Percentiles rank a stretch among this genome's conserved stretches.
phyloP scores from a whole-genome alignment of 1,284 basidiomycete species.

The Vanrija sp. region DNA sequence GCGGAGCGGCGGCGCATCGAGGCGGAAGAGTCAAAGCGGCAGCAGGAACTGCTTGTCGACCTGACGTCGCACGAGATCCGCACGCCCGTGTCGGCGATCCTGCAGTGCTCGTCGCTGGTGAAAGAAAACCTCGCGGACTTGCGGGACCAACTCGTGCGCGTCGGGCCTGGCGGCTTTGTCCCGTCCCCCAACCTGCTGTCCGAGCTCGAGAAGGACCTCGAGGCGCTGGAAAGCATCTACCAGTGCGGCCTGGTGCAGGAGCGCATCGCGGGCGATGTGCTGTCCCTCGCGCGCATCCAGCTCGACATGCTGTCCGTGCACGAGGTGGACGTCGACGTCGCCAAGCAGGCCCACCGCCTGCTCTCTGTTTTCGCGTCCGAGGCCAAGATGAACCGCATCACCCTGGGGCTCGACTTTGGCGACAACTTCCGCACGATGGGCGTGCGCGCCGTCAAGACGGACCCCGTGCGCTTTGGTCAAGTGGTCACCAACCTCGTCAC shows the following conservation, averaged over 20 bases:
- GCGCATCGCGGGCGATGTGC: conserved; percentile 50
- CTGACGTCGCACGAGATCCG: conserved; percentile 35
- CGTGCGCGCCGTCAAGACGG: conserved; percentile 21
- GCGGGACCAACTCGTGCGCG: conserved; percentile 11
- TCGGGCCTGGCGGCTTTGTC: conserved; percentile 3
- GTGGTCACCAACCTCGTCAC: conserved; percentile 31
- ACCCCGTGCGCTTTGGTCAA: conserved; percentile 36
- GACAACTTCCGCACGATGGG: conserved; percentile 7
- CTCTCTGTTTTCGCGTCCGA: conserved; percentile 22
- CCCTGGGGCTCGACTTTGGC: conserved; percentile 19
- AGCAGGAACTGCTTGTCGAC: conserved; percentile 36
- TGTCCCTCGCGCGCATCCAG: conserved; percentile 49
- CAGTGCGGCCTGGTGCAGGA: conserved; percentile 50
- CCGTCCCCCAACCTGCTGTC: conserved; percentile 22
- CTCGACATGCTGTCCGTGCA: conserved; percentile 31
- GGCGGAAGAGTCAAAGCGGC: conserved; percentile 27
- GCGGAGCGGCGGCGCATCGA: conserved; percentile 23
- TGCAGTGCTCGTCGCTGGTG: conserved; percentile 32
- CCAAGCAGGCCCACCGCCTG: conserved; percentile 30
- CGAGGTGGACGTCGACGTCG: conserved; percentile 33
- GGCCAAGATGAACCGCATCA: conserved; percentile 24
- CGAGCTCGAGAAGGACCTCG: conserved; percentile 40
- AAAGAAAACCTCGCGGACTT: conserved; percentile 30
- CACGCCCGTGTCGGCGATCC: conserved; percentile 30
- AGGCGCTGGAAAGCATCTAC: conserved; percentile 31